Evolutionary conservation across 257 asterid genomes (phyloP), one percentile per base, ranked within the genome.

Genomic region (Ocimum tenuiflorum): DNA sequence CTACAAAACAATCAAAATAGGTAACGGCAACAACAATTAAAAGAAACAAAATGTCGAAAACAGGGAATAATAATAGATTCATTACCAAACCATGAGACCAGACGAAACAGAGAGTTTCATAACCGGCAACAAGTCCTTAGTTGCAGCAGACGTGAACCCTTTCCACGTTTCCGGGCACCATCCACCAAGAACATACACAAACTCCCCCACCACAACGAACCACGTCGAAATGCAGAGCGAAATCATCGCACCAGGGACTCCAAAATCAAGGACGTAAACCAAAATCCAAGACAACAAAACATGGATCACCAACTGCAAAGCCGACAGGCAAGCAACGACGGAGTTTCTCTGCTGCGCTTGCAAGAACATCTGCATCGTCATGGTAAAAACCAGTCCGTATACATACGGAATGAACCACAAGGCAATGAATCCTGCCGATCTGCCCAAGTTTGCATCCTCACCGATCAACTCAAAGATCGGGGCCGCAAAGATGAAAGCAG

Each of bases 161-260:
- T 57, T 70, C 88, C 91, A 85, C 3, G 85, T 69, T 5, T 78
- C 72, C 15, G 83, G 77, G 38, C 91, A 85, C 75, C 88, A 85
- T 7, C 89, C 89, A 0, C 82, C 79, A 2, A 75, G n/a, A 20
- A 74, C 31, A 43, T 65, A 72, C n/a, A 29, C 58, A 19, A 72
- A 72, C 17, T 65, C 77, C 8, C 77, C 77, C 0, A 49, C 6
- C 33, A 58, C 77, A 0, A 72, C 61, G 10, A 72, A 64, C 77
- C 77, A 72, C 3, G 61, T 72, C 0, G 86, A 80, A 0, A 78
- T 20, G 46, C 52, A 50, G 3, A 75, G 35, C 0, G 73, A 73
- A 6, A 18, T 49, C 80, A 75, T 75, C 4, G 77, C 77, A 8
- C 77, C 77, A 0, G 63, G 8, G 61, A 62, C 14, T 8, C 77